Percentiles rank a stretch among this genome's conserved stretches.
These are phyloP conservation scores for Fusarium tricinctum DNA, from an alignment of 2,329 filamentous ascomycete species.

Conservation along the genomic window DNA sequence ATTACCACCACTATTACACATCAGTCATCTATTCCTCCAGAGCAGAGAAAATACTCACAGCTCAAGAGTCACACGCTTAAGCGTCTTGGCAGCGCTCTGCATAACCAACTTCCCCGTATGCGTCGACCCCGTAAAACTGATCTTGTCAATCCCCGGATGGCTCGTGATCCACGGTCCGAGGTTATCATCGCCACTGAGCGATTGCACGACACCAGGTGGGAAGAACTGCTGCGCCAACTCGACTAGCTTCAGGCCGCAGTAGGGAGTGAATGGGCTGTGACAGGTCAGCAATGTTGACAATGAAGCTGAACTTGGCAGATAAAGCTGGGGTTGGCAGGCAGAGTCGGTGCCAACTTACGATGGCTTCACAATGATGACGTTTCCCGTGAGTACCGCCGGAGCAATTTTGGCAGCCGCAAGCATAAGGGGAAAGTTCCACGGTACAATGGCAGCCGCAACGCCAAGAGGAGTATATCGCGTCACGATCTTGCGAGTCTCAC, in stretches of 20 bases:
- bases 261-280: slow-evolving; percentile 66
- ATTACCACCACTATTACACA: slow-evolving; percentile 61
- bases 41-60: slow-evolving; percentile 51
- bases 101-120: slow-evolving; percentile 73
- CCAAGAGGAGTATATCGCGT: slow-evolving; percentile 59
- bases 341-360: slow-evolving; percentile 50
- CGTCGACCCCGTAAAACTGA: slow-evolving; percentile 74
- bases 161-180: slow-evolving; percentile 71
- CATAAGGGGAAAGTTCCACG: slow-evolving; percentile 71
- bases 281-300: too few relatives aligned
- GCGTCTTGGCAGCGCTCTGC: slow-evolving; percentile 66
- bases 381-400: slow-evolving; percentile 69
- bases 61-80: slow-evolving; percentile 74
- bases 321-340: rapidly evolving
- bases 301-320: rapidly evolving
- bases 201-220: slow-evolving; percentile 74
- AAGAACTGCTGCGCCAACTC: slow-evolving; percentile 71
- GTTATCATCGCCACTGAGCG: slow-evolving; percentile 70
- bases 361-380: slow-evolving; percentile 69
- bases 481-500: slow-evolving; percentile 48
- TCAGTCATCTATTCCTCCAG: slow-evolving; percentile 35
- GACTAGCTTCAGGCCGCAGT: slow-evolving; percentile 70
- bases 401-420: slow-evolving; percentile 68
- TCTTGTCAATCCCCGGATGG: slow-evolving; percentile 73
- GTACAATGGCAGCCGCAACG: slow-evolving; percentile 63